Evolutionary conservation across 768 basidiomycete genomes (phyloP).

Genomic region (Cystoderma amianthinum): DNA sequence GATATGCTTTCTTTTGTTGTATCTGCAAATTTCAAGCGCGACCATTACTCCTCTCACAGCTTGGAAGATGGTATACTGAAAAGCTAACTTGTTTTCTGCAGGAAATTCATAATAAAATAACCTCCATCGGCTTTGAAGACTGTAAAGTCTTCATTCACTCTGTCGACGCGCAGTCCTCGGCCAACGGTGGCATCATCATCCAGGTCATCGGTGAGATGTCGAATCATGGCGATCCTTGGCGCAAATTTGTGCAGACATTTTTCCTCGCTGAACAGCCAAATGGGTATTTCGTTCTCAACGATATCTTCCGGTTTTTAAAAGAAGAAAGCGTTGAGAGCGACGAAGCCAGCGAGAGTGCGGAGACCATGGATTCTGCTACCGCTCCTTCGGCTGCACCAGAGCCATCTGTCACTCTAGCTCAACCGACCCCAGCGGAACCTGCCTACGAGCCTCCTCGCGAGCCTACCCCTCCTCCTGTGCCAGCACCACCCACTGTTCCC

Average conservation of each 20-base stretch:
- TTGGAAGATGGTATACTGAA: not conserved
- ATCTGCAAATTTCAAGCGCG: too few species aligned
- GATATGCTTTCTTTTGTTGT: too few species aligned
- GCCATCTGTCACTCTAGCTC: slow-evolving; percentile 10
- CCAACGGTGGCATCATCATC: slow-evolving; percentile 94
- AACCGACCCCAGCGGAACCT: slow-evolving; percentile 28
- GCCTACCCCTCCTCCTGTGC: slow-evolving; percentile 34
- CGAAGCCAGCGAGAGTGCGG: slow-evolving; percentile 46
- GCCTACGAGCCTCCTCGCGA: slow-evolving; percentile 24
- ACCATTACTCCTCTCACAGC: not conserved
- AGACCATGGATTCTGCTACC: slow-evolving; percentile 26
- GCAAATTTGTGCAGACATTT: slow-evolving; percentile 99
- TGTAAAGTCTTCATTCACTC: slow-evolving; percentile 99
- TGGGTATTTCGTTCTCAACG: slow-evolving; percentile 99
- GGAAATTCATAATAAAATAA: slow-evolving; percentile 98
- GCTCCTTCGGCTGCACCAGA: slow-evolving; percentile 22
- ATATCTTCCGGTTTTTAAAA: slow-evolving; percentile 99
- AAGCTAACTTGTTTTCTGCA: slow-evolving; percentile 19
- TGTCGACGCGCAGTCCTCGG: slow-evolving; percentile 94
- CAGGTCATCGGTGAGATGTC: slow-evolving; percentile 99
- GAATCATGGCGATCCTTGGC: slow-evolving; percentile 87
- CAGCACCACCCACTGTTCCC: slow-evolving; percentile 22
- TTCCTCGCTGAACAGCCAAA: slow-evolving; percentile 99
- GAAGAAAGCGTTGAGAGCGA: slow-evolving; percentile 86
- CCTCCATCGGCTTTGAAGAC: slow-evolving; percentile 87